Percentiles rank a stretch among this genome's conserved stretches.
phyloP scores from a whole-genome alignment of 164 flowering plant genomes.

The Aristolochia contorta region DNA sequence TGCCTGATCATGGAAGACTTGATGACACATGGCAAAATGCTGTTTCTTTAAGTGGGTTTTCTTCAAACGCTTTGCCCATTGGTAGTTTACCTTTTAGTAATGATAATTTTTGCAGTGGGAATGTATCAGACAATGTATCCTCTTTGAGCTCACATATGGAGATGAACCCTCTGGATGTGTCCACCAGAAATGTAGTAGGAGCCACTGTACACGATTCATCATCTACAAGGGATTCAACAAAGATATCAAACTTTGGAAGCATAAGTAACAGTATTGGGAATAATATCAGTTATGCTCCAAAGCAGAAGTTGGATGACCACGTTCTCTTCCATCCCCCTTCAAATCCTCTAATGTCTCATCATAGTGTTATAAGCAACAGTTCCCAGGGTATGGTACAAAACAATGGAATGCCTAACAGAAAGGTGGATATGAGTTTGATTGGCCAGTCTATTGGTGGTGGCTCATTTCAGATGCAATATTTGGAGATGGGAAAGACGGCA shows the following conservation, averaged over 20 bases:
- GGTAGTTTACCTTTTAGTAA: constrained; percentile 19
- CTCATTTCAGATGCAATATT: constrained; percentile 21
- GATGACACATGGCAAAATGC: constrained; percentile 40
- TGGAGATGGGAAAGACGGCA: constrained; percentile 18
- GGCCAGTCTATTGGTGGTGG: constrained; percentile 22
- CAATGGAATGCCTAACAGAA: constrained; percentile 12
- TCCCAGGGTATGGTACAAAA: constrained; percentile 23
- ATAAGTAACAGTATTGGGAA: constrained; percentile 4
- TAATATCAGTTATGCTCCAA: constrained; percentile 13
- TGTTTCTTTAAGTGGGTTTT: constrained; percentile 24
- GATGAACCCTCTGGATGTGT: constrained; percentile 18
- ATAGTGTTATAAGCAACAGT: constrained; percentile 13
- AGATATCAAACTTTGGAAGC: constrained; percentile 11
- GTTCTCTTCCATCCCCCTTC: constrained; percentile 15
- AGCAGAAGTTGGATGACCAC: constrained; percentile 30
- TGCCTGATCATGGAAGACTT: constrained; percentile 32
- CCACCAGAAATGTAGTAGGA: constrained; percentile 17
- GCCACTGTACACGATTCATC: constrained; percentile 19
- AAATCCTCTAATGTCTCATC: constrained; percentile 19
- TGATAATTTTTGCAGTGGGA: constrained; percentile 14
- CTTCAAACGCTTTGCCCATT: constrained; percentile 23
- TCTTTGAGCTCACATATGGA: constrained; percentile 17
- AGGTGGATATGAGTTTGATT: constrained; percentile 17
- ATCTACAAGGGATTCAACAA: constrained; percentile 21
- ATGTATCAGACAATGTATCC: constrained; percentile 23